Base-by-base conservation (phyloP, 1,139 yeast genomes). In the Scheffersomyces illinoinensis region DNA sequence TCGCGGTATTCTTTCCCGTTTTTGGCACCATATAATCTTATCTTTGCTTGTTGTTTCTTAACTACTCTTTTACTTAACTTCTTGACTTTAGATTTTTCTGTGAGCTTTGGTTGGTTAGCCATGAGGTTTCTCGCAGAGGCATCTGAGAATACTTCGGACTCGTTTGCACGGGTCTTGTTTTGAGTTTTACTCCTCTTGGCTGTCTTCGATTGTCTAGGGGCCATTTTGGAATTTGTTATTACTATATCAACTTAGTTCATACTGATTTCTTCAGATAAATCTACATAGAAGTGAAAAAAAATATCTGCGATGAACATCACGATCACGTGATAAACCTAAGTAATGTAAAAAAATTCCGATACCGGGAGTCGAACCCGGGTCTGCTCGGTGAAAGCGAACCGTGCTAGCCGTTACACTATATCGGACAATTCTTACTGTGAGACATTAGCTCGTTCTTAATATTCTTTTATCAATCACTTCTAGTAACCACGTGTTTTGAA, bases 281-380 rank as follows among this genome's bases (percentile, higher is more conserved):
- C 14, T 5, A 6, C 12, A 8, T 33, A 33, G 18, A 48, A 20
- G 24, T 48, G 51, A 48, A 48, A 20, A 48, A 48, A 48, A 48
- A 33, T 33, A 54, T 24, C 53, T 50, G 53, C 56, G 56, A 54
- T 54, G 56, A 47, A 39, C 56, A 54, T 54, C 53, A 8, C 26
- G 7, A 12, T 48, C 23, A n/a, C 23, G 21, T 18, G 21, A 48
- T 12, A 14, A n/a, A n/a, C 12, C n/a, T 48, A 6, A 6, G 14
- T 19, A 48, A 5, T 48, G 10, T 5, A 48, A 56, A 56, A 56
- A 49, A 51, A 26, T 14, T 85, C 88, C 89, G 87, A 84, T 84
- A 81, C 89, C 85, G 89, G 89, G 89, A 85, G 86, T 85, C 87
- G 88, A 85, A 85, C 89, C 88, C 89, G 85, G 89, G 86, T 82